These are phyloP conservation scores for Rhamnella rubrinervis DNA, from an alignment of 331 rosid genomes.

Conservation along the genomic window DNA sequence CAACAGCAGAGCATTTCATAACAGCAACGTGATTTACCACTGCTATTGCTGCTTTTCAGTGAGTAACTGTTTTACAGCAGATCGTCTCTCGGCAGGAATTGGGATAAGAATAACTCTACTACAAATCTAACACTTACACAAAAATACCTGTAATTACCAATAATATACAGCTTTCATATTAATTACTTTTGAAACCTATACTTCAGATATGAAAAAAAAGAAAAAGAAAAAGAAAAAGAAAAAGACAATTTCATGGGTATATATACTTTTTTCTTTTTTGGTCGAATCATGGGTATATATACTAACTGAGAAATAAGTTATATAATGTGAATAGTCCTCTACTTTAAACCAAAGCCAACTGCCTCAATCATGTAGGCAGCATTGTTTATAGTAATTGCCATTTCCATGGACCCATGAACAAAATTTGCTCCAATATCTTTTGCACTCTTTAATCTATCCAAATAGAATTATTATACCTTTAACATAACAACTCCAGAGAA, in stretches of 20 bases:
- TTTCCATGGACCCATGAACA: too few relatives aligned
- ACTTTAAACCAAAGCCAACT: slow-evolving; percentile 10
- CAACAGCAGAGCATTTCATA: slow-evolving; percentile 26
- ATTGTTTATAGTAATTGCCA: too few relatives aligned
- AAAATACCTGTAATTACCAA: too few relatives aligned
- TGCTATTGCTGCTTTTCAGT: slow-evolving; percentile 17
- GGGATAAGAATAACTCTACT: too few relatives aligned
- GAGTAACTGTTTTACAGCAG: slow-evolving; percentile 1
- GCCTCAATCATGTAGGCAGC: not conserved
- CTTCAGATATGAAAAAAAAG: too few relatives aligned
- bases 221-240: too few relatives aligned
- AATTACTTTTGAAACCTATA: not conserved
- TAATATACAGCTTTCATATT: too few relatives aligned
- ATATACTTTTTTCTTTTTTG: too few relatives aligned
- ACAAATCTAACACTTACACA: too few relatives aligned
- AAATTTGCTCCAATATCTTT: too few relatives aligned
- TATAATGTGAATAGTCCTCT: too few relatives aligned
- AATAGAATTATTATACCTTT: slow-evolving; percentile 2
- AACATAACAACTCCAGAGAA: not conserved
- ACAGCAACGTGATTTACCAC: slow-evolving; percentile 22
- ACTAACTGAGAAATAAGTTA: not conserved
- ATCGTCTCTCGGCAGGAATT: not conserved
- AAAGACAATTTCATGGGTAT: not conserved
- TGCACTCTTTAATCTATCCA: not conserved
- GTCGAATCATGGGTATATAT: not conserved